Evolutionary conservation across 2,329 filamentous ascomycete species (phyloP), one percentile per base, ranked within the genome.

Genomic region (Calonectria pseudoreteaudii): DNA sequence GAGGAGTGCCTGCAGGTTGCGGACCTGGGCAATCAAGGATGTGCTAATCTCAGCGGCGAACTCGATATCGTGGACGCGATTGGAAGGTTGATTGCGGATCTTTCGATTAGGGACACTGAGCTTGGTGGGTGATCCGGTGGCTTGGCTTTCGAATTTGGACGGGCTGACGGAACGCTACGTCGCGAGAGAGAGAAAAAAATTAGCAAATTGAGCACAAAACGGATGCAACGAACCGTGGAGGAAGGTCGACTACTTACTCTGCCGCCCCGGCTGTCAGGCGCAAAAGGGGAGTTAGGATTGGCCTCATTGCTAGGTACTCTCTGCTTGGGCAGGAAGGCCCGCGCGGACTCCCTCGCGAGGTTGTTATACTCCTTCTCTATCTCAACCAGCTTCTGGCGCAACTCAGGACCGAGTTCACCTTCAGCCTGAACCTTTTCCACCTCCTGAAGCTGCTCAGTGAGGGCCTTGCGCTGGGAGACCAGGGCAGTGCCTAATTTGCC

Each of bases 41-140:
- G 95, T 98, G 82, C 95, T 98, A 80, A 99, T 98, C 82, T 99
- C 96, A 66, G 97, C 96, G n/a, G 96, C 97, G 82, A 99, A 98
- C 80, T 98, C 95, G 82, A 99, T 98, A 81, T 99, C 97, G 83
- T 98, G 95, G 16, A 98, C 93, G 66, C 96, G 93, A 82, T 93
- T 97, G 13, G 94, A 91, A 2, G 95, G 94, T 82, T 98, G 96
- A 79, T 98, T 98, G 70, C 97, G 91, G 82, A 97, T 91, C 83
- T 96, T 97, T 78, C 96, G 92, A 78, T 94, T 96, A 1, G 95
- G 95, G 11, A 97, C 94, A 80, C 90, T 94, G 75, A 98, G 89
- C 86, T 98, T 99, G 53, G 94, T 95, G 3, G 96, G 96, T 30
- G 96, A 98, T 72, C 92, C 93, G 11, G 93, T 94, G 53, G 94